A percentile compares a stretch with the other conserved stretches of the same genome.
phyloP scores from a whole-genome alignment of 768 basidiomycete species.

The Daedaleopsis nitida region DNA sequence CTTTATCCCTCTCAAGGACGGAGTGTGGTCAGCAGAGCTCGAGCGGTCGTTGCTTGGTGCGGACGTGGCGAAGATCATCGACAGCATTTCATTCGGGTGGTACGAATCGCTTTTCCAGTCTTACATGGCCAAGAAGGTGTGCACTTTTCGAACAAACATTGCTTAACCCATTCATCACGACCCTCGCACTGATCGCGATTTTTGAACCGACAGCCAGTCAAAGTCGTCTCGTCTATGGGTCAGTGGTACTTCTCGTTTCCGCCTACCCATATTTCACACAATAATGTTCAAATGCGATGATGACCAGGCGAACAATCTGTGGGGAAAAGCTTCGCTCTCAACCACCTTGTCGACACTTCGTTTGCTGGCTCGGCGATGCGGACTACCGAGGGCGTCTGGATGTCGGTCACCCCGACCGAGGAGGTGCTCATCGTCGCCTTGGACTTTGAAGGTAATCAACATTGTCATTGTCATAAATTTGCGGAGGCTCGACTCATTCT shows the following conservation, averaged over 20 bases:
- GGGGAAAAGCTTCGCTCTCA: conserved; percentile 60
- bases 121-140: conserved; percentile 60
- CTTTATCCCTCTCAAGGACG: conserved; percentile 63
- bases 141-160: too few species aligned
- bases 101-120: conserved; percentile 66
- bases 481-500: too few species aligned
- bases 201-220: conserved; percentile 47
- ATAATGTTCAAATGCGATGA: too few species aligned
- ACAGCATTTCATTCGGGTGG: conserved; percentile 61
- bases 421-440: conserved; percentile 57
- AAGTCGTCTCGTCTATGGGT: conserved; percentile 69
- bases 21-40: conserved; percentile 48
- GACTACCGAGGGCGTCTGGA: conserved; percentile 69
- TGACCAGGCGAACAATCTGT: conserved; percentile 65
- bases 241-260: conserved; percentile 10
- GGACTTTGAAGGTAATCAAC: conserved; percentile 57
- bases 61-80: conserved; percentile 57
- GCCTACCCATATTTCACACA: too few species aligned
- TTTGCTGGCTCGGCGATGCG: conserved; percentile 69
- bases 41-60: conserved; percentile 61
- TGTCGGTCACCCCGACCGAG: conserved; percentile 64
- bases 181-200: too few species aligned
- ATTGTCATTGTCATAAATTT: background rate
- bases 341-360: conserved; percentile 64
- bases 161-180: too few species aligned